Base-by-base conservation (phyloP, 371 early-diverging fungal species). In the Homolaphlyctis polyrhiza region DNA sequence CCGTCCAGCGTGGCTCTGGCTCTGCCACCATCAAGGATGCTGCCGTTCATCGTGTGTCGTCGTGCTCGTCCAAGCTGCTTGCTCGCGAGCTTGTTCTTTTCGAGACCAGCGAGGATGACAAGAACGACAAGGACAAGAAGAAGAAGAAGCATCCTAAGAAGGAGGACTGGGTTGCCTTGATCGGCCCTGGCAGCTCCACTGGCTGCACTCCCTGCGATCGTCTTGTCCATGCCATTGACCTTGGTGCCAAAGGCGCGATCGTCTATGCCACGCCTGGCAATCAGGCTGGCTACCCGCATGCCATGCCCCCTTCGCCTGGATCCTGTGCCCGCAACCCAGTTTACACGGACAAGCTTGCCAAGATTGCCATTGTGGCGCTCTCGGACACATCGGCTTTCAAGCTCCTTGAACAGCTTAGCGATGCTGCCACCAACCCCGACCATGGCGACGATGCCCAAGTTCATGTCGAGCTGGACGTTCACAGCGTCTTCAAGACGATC, bases 141-240 rank as follows among this genome's bases (percentile, higher is more conserved):
- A 8, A 33, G 8, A 5, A 14, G n/a, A n/a, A n/a, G n/a, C n/a
- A 6, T 0, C n/a, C 27, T 16, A 32, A 21, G 21, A 14, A 4
- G 23, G 33, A 16, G 43, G 59, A 58, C 33, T 64, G 65, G 65
- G 50, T 64, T 47, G 65, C 65, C 35, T 39, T 57, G n/a, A 60
- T 64, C 25, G 52, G 57, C 32, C 27, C 48, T 1, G 21, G 48
- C 5, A 25, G 14, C 4, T 27, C 51, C 21, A 3, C 57, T 30
- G 27, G 34, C 1, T 58, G 59, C 49, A 5, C 65, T 14, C 49
- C 48, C 2, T 58, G 65, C 50, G 57, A 60, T 34, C 58, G 65
- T 23, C 32, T 64, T 3, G 33, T 28, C 29, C 16, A 16, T 34
- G 58, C 65, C 3, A 50, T 60, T 29, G 21, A 34, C 11, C 27